Conservation (phyloP, 805 yeast genomes). For the Metschnikowia borealis region DNA sequence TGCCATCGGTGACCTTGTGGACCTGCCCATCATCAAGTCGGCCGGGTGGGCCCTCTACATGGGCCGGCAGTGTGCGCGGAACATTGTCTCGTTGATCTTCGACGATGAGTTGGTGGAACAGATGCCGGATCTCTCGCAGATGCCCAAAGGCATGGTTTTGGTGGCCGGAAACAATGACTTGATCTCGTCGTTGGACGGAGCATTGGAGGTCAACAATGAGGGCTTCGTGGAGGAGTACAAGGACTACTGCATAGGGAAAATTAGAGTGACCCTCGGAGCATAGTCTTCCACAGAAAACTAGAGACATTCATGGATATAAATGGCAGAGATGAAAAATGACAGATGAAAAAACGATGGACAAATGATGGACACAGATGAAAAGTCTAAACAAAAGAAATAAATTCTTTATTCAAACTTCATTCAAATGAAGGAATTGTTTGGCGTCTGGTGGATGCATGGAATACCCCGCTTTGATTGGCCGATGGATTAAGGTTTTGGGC, state of each 20-base stretch:
- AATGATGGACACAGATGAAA: no score
- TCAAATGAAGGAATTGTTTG: no score
- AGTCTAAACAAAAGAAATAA: no score
- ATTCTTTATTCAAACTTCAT: no score
- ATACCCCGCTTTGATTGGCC: no score
- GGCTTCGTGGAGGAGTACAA: conserved; percentile 36
- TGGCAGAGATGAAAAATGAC: no score
- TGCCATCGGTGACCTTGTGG: conserved; percentile 38
- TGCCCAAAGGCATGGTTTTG: conserved; percentile 41
- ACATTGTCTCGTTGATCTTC: conserved; percentile 27
- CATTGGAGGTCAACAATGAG: conserved; percentile 29
- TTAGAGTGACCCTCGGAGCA: conserved; percentile 33
- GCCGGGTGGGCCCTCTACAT: conserved; percentile 46
- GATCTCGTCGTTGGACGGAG: conserved; percentile 34
- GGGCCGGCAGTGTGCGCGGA: conserved; percentile 39
- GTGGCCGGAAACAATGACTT: conserved; percentile 39
- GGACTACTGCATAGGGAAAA: conserved; percentile 41
- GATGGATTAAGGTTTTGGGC: no score
- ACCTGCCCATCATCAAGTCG: conserved; percentile 37
- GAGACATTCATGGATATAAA: no score
- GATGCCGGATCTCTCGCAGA: conserved; percentile 27
- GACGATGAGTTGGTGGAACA: conserved; percentile 31
- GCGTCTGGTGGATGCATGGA: no score
- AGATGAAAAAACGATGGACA: no score
- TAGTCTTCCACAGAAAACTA: not conserved